Percentiles rank a stretch among this genome's conserved stretches.
phyloP scores from a whole-genome alignment of 2,329 filamentous ascomycete species.

The Aspergillus sp. region DNA sequence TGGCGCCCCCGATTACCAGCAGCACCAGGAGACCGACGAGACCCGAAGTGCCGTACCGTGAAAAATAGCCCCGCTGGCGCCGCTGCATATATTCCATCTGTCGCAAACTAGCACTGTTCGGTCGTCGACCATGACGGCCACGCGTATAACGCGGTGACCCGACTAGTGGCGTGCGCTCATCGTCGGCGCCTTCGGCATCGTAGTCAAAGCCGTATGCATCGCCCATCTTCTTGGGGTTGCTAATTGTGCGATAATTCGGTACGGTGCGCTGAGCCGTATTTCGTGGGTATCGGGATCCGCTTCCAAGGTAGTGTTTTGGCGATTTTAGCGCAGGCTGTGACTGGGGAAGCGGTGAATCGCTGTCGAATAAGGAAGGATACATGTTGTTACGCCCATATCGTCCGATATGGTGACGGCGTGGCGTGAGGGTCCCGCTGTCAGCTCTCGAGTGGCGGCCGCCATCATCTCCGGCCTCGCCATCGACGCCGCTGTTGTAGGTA shows the following conservation, averaged over 20 bases:
- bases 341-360: conserved; percentile 60
- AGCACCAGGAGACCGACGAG: conserved; percentile 74
- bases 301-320: conserved; percentile 41
- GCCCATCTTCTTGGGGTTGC: conserved; percentile 46
- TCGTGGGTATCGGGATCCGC: conserved; percentile 53
- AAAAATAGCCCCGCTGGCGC: conserved; percentile 55
- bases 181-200: conserved; percentile 73
- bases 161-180: conserved; percentile 79
- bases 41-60: conserved; percentile 74
- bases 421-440: conserved; percentile 48
- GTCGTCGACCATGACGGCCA: conserved; percentile 47
- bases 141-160: conserved; percentile 51
- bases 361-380: conserved; percentile 64
- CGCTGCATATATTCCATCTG: conserved; percentile 67
- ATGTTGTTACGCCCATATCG: conserved; percentile 63
- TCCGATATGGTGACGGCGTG: conserved; percentile 70
- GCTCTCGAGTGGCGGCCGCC: conserved; percentile 54
- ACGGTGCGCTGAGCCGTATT: conserved; percentile 60
- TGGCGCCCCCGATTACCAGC: conserved; percentile 71
- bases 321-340: conserved; percentile 58
- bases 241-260: conserved; percentile 39
- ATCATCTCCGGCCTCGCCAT: conserved; percentile 59
- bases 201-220: conserved; percentile 66
- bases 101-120: conserved; percentile 49
- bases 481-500: conserved; percentile 55